Base-by-base conservation (phyloP, 2,329 filamentous ascomycete genomes). In the Tetracladium maxilliforme region DNA sequence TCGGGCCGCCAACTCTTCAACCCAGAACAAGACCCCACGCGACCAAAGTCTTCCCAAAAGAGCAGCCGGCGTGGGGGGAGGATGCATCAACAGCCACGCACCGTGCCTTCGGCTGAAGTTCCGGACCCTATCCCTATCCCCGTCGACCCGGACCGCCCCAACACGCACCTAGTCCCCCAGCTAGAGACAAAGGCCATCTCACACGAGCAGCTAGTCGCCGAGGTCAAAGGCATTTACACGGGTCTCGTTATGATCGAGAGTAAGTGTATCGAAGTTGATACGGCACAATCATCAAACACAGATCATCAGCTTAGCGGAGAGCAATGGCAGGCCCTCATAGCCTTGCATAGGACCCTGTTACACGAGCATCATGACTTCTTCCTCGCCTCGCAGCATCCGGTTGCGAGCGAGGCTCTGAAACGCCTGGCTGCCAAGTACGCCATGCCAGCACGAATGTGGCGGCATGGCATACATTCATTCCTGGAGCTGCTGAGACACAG, bases 381-480 rank as follows among this genome's bases (percentile, higher is more conserved):
- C 30, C 55, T 93, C 2, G 86, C 86, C 0, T 80, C 71, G 0
- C 84, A 94, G 36, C 84, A 95, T 41, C 86, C 83, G 0, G 77
- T 74, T 0, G 81, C 83, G 0, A 79, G 64, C 14, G 60, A 61
- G 0, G 69, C 74, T 0, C 45, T 95, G 1, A 62, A 67, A 4
- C 57, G 69, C 0, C 48, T 94, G 0, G 76, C 84, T 0, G 64
- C 65, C 0, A 90, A 90, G 32, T 93, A 93, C 37, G 72, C 73
- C 0, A 94, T 95, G 82, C 86, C 87, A 0, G 83, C 81, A 0
- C 60, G 87, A 0, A 90, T 95, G 80, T 95, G 90, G 90, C 64
- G 82, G 0, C 81, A 92, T 38, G 87, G 81, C 0, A 94, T 95
- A 4, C 83, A 92, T 42, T 74, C 71, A 0, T 90, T 90, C 29